Percentiles rank a stretch among this genome's conserved stretches.
phyloP scores from a whole-genome alignment of 2,329 filamentous ascomycete species.

The Aureobasidium uvarum region DNA sequence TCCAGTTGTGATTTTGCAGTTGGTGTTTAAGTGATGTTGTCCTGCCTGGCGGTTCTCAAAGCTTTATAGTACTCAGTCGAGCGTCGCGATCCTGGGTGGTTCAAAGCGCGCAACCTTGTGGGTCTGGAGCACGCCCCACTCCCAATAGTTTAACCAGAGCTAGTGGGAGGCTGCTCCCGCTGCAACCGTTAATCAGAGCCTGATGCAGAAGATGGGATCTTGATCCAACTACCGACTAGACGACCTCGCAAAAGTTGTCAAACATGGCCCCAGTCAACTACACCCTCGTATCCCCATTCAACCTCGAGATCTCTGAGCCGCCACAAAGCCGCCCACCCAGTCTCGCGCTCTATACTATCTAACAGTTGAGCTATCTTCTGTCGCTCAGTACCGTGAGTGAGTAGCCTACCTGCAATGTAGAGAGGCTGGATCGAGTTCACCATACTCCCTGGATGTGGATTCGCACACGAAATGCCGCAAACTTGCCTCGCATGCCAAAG shows the following conservation, averaged over 20 bases:
- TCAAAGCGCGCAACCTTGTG: neutral
- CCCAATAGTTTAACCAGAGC: neutral
- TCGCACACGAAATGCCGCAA: constrained; percentile 15
- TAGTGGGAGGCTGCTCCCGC: constrained; percentile 3
- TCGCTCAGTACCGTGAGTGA: constrained; percentile 3
- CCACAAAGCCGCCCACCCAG: constrained; percentile 14
- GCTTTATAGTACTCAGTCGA: neutral
- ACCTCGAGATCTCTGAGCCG: constrained; percentile 1
- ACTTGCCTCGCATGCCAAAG: constrained; percentile 19
- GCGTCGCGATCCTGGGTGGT: too few species aligned
- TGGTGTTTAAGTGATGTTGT: neutral
- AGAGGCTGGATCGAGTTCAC: constrained; percentile 18
- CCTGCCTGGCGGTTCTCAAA: neutral
- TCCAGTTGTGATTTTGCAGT: neutral
- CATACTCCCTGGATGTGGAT: constrained; percentile 14
- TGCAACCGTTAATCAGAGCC: neutral
- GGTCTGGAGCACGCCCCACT: neutral
- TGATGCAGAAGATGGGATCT: neutral
- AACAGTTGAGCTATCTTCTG: constrained; percentile 8
- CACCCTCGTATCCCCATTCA: constrained; percentile 15
- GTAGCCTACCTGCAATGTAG: constrained; percentile 7
- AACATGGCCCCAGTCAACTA: neutral
- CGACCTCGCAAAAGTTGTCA: neutral
- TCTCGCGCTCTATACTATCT: neutral
- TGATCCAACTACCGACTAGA: neutral